Evolutionary conservation across 2,329 filamentous ascomycete genomes (phyloP), one percentile per base, ranked within the genome.

Genomic region (Plenodomus biglobosus): DNA sequence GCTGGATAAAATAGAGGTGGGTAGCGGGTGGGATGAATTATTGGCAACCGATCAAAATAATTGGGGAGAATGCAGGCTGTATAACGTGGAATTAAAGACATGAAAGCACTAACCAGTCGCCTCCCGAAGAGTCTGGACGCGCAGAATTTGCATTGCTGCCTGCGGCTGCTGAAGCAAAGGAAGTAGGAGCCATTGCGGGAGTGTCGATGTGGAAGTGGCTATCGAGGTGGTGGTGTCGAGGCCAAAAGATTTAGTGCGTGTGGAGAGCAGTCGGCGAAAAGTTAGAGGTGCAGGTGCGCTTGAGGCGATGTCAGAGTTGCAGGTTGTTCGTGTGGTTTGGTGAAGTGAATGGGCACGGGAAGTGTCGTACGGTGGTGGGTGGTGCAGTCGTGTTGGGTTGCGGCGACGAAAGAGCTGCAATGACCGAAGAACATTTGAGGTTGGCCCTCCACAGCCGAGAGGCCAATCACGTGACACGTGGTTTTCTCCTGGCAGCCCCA

Each of bases 121-220:
- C 72, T 53, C 62, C 65, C 34, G 72, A 66, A 11, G 27, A 15
- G 21, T 78, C 76, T 64, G 66, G 53, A 50, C 76, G 76, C 59
- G 73, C 61, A 52, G 70, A 60, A 60, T 63, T 72, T 48, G 72
- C 60, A 54, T 61, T 73, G 64, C 62, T 76, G 59, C 72, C 75
- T 51, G 76, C 76, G 16, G 77, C 77, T 48, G 76, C 76, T 48
- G 76, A 78, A 58, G 77, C 77, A 63, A 79, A 79, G 49, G 76
- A 76, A 43, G 76, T 73, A 55, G 76, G 76, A 56, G 75, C 75
- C 76, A 78, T 77, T 32, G 27, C 27, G 27, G 27, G 27, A 32
- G 27, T 11, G 27, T 7, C 27, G 27, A 11, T 10, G 27, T 15
- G 27, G 27, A 32, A 32, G 27, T 32, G 27, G 42, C 42, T 57